Evolutionary conservation across 2,329 filamentous ascomycete species (phyloP).

Genomic region (Mycocentrospora acerina): DNA sequence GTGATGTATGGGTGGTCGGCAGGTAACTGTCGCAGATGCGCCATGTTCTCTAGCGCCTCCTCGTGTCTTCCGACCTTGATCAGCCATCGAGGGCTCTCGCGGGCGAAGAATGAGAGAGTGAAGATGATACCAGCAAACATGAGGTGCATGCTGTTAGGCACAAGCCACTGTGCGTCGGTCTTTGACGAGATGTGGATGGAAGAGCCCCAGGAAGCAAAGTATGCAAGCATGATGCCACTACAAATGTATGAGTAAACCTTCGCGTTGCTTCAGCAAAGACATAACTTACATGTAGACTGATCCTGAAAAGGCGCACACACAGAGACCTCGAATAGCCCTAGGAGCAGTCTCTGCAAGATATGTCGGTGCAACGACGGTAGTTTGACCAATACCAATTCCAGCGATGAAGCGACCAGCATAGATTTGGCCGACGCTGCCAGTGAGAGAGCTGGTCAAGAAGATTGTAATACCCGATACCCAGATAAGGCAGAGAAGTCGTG

Average conservation of each 20-base stretch:
- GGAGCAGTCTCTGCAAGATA: conserved; percentile 75
- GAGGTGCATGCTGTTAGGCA: conserved; percentile 74
- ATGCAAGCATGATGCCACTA: conserved; percentile 71
- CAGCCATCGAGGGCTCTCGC: conserved; percentile 71
- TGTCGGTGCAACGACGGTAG: conserved; percentile 67
- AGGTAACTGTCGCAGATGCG: conserved; percentile 61
- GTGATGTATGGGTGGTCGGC: conserved; percentile 62
- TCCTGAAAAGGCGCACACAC: conserved; percentile 69
- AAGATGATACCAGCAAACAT: conserved; percentile 76
- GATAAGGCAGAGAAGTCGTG: conserved; percentile 44
- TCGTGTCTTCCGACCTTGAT: conserved; percentile 65
- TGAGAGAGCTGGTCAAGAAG: conserved; percentile 40
- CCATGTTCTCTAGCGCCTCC: conserved; percentile 58
- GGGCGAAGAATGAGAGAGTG: conserved; percentile 66
- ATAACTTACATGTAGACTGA: conserved; percentile 63
- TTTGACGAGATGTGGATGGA: conserved; percentile 53
- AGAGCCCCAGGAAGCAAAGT: conserved; percentile 66
- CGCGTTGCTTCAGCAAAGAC: neutral
- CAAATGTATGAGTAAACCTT: neutral
- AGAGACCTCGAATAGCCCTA: conserved; percentile 69
- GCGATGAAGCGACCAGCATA: conserved; percentile 69
- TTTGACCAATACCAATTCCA: conserved; percentile 66
- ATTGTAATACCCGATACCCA: conserved; percentile 47
- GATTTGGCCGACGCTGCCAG: conserved; percentile 50
- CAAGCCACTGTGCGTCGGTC: conserved; percentile 54